Evolutionary conservation across 2,329 filamentous ascomycete species (phyloP).

Genomic region (Diaporthe batatas): DNA sequence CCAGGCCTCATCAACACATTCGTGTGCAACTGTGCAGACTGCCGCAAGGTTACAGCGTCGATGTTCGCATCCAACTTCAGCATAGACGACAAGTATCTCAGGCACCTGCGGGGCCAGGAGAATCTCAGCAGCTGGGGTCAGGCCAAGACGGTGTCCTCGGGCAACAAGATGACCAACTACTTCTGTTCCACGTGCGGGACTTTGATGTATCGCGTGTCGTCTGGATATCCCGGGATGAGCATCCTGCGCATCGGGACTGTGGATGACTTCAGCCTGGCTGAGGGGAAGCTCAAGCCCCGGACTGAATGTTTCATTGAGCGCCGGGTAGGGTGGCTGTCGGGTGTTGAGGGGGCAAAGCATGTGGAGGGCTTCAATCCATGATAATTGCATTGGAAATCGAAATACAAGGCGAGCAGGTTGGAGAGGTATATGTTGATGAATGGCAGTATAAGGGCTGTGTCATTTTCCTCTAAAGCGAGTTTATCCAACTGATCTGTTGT

Average conservation of each 20-base stretch:
- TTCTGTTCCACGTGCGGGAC: conserved; percentile 62
- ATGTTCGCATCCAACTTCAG: conserved; percentile 73
- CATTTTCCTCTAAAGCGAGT: too few species aligned
- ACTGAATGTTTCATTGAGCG: conserved; percentile 66
- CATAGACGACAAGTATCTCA: conserved; percentile 59
- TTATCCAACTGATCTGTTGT: not conserved
- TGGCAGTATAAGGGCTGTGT: not conserved
- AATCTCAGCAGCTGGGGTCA: conserved; percentile 63
- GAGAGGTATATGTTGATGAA: not conserved
- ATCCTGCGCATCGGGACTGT: conserved; percentile 71
- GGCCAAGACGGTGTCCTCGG: conserved; percentile 59
- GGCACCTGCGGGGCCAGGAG: conserved; percentile 64
- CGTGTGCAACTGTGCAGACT: conserved; percentile 72
- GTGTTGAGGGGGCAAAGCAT: conserved; percentile 53
- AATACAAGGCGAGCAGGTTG: not conserved
- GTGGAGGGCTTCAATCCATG: conserved; percentile 16
- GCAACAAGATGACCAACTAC: conserved; percentile 69
- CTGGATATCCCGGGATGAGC: conserved; percentile 57
- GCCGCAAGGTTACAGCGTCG: conserved; percentile 72
- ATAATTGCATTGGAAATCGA: not conserved
- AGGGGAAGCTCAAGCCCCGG: conserved; percentile 67
- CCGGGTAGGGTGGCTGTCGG: conserved; percentile 63
- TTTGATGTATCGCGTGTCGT: conserved; percentile 64
- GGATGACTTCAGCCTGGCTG: conserved; percentile 70
- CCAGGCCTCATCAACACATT: conserved; percentile 63